phyloP scores from a whole-genome alignment of 306 rosid species.

The Vigna unguiculata region DNA sequence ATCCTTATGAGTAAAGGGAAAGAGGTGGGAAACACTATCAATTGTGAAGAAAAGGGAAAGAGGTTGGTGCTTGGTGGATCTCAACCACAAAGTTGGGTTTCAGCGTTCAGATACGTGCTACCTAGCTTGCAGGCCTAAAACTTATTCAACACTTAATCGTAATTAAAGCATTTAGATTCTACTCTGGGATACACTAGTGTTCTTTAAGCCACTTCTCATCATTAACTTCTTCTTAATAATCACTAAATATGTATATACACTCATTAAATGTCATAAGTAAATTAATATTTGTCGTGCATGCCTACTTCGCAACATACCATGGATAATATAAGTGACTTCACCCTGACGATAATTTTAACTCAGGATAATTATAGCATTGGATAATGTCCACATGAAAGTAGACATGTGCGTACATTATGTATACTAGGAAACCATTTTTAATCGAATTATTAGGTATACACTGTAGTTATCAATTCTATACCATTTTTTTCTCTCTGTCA shows the following conservation, averaged over 20 bases:
- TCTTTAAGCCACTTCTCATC: conserved; percentile 53
- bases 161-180: conserved; percentile 57
- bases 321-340: conserved; percentile 43
- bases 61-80: conserved; percentile 64
- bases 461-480: conserved; percentile 5
- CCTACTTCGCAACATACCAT: conserved; percentile 13
- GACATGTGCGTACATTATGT: not conserved
- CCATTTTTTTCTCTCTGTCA: not conserved
- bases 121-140: conserved; percentile 53
- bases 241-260: conserved; percentile 23
- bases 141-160: conserved; percentile 56
- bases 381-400: conserved; percentile 39
- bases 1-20: conserved; percentile 86
- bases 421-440: conserved; percentile 10
- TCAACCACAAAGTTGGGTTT: conserved; percentile 53
- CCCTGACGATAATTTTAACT: conserved; percentile 42
- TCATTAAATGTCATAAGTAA: conserved; percentile 30
- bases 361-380: conserved; percentile 45
- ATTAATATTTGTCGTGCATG: conserved; percentile 43
- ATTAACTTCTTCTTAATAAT: conserved; percentile 34
- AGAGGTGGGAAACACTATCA: conserved; percentile 92
- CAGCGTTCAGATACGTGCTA: conserved; percentile 39
- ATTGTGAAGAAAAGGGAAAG: conserved; percentile 55
- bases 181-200: conserved; percentile 44
- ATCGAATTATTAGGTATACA: conserved; percentile 28